Evolutionary conservation across 2,329 filamentous ascomycete genomes (phyloP).

Genomic region (Colletotrichum chrysophilum): DNA sequence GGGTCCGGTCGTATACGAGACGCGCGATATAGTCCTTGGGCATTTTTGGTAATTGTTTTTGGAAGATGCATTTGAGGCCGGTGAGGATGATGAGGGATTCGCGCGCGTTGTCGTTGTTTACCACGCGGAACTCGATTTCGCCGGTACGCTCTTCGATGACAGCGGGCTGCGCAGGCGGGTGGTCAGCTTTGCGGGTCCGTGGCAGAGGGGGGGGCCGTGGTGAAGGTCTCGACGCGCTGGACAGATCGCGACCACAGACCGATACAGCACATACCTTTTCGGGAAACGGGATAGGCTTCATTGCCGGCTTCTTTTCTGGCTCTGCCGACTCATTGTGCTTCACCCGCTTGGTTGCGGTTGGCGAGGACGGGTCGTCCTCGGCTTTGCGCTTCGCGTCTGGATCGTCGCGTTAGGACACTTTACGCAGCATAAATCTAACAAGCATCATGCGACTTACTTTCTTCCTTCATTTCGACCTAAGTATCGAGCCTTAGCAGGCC

Average conservation of each 20-base stretch:
- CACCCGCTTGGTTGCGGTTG: constrained; percentile 67
- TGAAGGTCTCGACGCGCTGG: background rate
- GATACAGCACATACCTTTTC: constrained; percentile 69
- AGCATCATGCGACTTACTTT: constrained; percentile 33
- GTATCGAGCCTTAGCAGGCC: constrained; percentile 8
- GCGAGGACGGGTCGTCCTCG: constrained; percentile 66
- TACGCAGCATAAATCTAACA: fast-evolving
- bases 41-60: constrained; percentile 99
- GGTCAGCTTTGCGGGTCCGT: constrained; percentile 3
- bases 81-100: constrained; percentile 95
- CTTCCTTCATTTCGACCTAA: constrained; percentile 39
- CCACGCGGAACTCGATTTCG: constrained; percentile 95
- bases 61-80: constrained; percentile 96
- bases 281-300: constrained; percentile 80
- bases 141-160: constrained; percentile 93
- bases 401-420: background rate
- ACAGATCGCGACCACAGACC: background rate
- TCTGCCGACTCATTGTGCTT: constrained; percentile 56
- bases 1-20: constrained; percentile 95
- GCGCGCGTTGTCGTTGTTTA: constrained; percentile 91
- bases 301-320: constrained; percentile 54
- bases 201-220: background rate
- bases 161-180: constrained; percentile 64
- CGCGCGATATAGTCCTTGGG: constrained; percentile 98
- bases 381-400: constrained; percentile 72